Percentiles rank a stretch among this genome's conserved stretches.
phyloP scores from a whole-genome alignment of 2,329 filamentous ascomycete genomes.

The Cladosporium sp. region DNA sequence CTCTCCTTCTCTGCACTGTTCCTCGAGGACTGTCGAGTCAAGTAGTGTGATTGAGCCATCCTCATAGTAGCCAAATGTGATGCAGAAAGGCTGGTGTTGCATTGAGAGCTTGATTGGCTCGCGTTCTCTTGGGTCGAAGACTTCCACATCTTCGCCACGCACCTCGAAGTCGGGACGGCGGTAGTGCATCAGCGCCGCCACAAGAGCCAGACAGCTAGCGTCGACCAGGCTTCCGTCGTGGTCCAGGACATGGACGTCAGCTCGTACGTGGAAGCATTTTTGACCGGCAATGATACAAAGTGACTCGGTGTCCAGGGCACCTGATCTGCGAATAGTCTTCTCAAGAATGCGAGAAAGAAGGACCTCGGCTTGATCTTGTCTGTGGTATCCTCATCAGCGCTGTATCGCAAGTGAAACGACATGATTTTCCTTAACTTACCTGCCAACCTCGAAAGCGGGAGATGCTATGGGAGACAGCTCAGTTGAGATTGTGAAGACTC shows the following conservation, averaged over 20 bases:
- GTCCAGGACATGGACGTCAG: conserved; percentile 85
- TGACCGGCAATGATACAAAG: conserved; percentile 86
- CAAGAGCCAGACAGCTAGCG: conserved; percentile 76
- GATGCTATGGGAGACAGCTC: conserved; percentile 91
- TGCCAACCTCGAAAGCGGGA: conserved; percentile 80
- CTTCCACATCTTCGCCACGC: conserved; percentile 75
- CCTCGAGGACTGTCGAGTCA: conserved; percentile 71
- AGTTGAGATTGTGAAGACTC: conserved; percentile 85
- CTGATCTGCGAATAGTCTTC: conserved; percentile 87
- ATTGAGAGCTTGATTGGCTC: conserved; percentile 87
- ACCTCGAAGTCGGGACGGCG: conserved; percentile 84
- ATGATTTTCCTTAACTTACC: conserved; percentile 42
- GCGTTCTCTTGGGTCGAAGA: conserved; percentile 79
- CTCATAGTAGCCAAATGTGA: conserved; percentile 80
- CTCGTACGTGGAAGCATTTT: conserved; percentile 87
- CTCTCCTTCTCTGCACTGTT: conserved; percentile 68
- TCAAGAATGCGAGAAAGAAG: conserved; percentile 85
- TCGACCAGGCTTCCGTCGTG: conserved; percentile 90
- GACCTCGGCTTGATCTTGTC: conserved; percentile 57
- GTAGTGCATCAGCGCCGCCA: conserved; percentile 87
- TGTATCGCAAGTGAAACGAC: conserved; percentile 21
- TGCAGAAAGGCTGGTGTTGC: conserved; percentile 85
- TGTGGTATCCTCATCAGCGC: conserved; percentile 14
- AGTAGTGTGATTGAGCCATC: conserved; percentile 66
- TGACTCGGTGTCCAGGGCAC: conserved; percentile 90